Conservation (phyloP, 208 protist species). For the Leishmania turanica region DNA sequence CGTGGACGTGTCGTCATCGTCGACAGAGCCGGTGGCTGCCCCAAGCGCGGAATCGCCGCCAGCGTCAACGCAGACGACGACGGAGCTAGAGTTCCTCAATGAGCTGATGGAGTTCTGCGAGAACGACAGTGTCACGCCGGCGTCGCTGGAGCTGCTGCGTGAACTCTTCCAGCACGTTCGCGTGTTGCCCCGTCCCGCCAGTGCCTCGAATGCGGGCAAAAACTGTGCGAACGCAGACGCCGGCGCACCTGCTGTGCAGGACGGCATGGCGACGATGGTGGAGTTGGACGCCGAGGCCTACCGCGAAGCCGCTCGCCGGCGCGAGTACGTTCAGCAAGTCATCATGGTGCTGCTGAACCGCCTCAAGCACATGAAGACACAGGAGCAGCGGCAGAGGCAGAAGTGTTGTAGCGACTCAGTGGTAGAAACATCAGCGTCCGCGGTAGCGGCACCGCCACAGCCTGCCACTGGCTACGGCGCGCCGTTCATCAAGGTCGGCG, state of each 20-base stretch:
- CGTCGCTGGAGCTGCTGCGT: slow-evolving; percentile 53
- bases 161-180: slow-evolving; percentile 63
- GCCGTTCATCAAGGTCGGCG: slow-evolving; percentile 14
- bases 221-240: slow-evolving; percentile 3
- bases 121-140: slow-evolving; percentile 37
- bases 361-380: slow-evolving; percentile 52
- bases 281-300: slow-evolving; percentile 25
- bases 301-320: slow-evolving; percentile 34
- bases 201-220: not conserved
- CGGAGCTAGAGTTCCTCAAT: slow-evolving; percentile 46
- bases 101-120: slow-evolving; percentile 44
- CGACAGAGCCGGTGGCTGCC: not conserved
- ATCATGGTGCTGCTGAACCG: slow-evolving; percentile 65
- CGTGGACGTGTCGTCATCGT: not conserved
- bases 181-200: slow-evolving; percentile 32
- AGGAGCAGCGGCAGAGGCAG: slow-evolving; percentile 35
- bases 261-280: slow-evolving; percentile 7
- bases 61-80: slow-evolving; percentile 18
- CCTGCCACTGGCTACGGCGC: slow-evolving; percentile 5
- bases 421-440: slow-evolving; percentile 1
- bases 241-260: not conserved
- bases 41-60: slow-evolving; percentile 11
- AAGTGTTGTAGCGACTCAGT: not conserved
- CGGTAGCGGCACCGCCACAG: slow-evolving; percentile 4
- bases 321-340: slow-evolving; percentile 68